Evolutionary conservation across 2,329 filamentous ascomycete species (phyloP), one percentile per base, ranked within the genome.

Genomic region (Lachnum nothofagi): DNA sequence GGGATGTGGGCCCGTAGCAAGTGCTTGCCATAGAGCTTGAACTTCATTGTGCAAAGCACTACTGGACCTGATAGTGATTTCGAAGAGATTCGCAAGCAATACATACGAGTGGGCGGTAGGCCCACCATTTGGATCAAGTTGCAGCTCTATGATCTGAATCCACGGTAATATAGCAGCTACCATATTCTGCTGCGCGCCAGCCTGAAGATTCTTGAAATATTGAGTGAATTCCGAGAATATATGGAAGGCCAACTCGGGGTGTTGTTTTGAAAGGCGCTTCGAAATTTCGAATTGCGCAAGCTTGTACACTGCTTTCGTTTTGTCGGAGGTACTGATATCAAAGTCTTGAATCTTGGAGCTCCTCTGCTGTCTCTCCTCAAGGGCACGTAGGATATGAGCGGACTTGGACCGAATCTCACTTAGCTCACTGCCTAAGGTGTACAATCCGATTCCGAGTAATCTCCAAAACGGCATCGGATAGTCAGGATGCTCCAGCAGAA

Each of bases 291-390:
- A 97, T 64, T 98, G 93, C 0, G 94, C 93, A 38, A 94, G 76
- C 70, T 98, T 98, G 70, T 97, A 98, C 2, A 98, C 91, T 0
- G 91, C 91, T 57, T 95, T 95, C 0, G 94, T 98, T 70, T 96
- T 97, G 70, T 98, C 94, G 0, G 91, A 94, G 49, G 98, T 93
- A 65, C 91, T 96, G 61, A 98, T 97, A 62, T 98, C 93, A 51
- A 96, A 94, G 65, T 98, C 93, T 64, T 95, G 89, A 5, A 98
- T 82, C 63, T 94, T 94, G 1, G 91, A 95, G 56, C 82, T 93
- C 57, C 87, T 86, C 55, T 85, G 80, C 56, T 93, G 87, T 20
- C 88, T 81, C 57, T 90, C 83, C 67, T 97, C 93, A 1, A 97
- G 73, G 0, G 82, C 83, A 34, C 90, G 80, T 10, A 98, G 74